Base-by-base conservation (phyloP, 345 rosid species). In the Eucalyptus dawsonii region DNA sequence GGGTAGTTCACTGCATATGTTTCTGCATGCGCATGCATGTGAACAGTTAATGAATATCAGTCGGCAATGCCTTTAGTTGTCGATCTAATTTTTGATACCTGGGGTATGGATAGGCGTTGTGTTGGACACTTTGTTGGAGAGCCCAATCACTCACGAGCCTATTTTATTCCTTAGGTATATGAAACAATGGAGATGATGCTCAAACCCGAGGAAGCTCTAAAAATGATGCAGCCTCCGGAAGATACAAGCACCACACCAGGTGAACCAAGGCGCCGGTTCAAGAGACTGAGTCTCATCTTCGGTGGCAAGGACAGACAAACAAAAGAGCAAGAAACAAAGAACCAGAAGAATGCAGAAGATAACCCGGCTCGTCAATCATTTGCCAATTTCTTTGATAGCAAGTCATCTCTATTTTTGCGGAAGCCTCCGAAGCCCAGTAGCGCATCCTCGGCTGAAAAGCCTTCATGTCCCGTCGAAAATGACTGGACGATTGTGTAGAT, bases 101-200 rank as follows among this genome's bases (percentile, higher is more conserved):
- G 85, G 29, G 14, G 85, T 76, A 76, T 76, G 14, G 29, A 40
- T 40, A 42, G 85, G 85, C 29, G 12, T 40, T 76, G 47, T 40
- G 47, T 76, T 76, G 85, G 85, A 76, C 47, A 76, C 47, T 53
- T 86, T 86, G 42, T 40, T 14, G 11, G 15, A 16, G 25, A 86
- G 24, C 27, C 89, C 24, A 88, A 29, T 27, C 24, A 42, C 47
- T 31, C 50, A 54, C n/a, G n/a, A 58, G 83, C 67, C 19, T 87
- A 34, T 80, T 56, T 29, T 17, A n/a, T 25, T 85, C 45, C 40
- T 6, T 37, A 97, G 99, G 99, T 96, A 14, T 97, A 97, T 89
- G 97, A 96, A 93, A 96, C 99, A 7, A 95, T 96, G 91, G 99
- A 97, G 91, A 92, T 93, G 80, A 93, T 97, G 96, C 87, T 93